Conservation (phyloP, 352 stramenopile genomes). For the Vaucheria bursata region DNA sequence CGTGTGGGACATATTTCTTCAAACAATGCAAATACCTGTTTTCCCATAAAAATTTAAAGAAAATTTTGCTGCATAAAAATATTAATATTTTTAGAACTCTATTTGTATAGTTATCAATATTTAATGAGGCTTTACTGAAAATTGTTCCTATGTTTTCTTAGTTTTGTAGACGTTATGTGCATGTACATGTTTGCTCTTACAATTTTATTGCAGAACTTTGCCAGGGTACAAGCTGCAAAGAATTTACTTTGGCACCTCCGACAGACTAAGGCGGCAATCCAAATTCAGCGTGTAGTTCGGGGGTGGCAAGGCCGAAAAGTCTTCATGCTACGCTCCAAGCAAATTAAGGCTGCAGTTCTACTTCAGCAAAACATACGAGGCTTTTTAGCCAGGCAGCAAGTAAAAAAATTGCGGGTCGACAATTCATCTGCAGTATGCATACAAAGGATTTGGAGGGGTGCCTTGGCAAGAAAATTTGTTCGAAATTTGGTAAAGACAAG, state of each 20-base stretch:
- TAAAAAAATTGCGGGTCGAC: conserved; percentile 64
- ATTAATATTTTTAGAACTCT: too few relatives aligned
- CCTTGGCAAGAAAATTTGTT: conserved; percentile 60
- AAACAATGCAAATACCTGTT: too few relatives aligned
- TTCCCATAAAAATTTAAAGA: too few relatives aligned
- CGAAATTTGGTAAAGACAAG: conserved; percentile 54
- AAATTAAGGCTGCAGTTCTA: conserved; percentile 74
- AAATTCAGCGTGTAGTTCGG: conserved; percentile 74
- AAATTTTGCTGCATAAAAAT: too few relatives aligned
- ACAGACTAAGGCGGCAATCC: conserved; percentile 62
- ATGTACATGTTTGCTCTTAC: too few relatives aligned
- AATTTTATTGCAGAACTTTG: neutral
- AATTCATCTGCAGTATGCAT: conserved; percentile 69
- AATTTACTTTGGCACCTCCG: conserved; percentile 65
- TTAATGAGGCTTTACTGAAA: too few relatives aligned
- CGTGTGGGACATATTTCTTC: too few relatives aligned
- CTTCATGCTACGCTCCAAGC: conserved; percentile 57
- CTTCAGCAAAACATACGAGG: conserved; percentile 80
- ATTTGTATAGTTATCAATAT: too few relatives aligned
- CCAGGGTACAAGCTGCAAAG: conserved; percentile 73
- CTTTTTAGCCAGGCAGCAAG: conserved; percentile 64
- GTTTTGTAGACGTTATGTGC: too few relatives aligned
- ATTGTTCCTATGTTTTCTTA: too few relatives aligned
- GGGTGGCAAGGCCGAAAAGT: conserved; percentile 62
- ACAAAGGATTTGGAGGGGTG: conserved; percentile 71